Evolutionary conservation across 306 rosid species (phyloP), one percentile per base, ranked within the genome.

Genomic region (Gleditsia sinensis): DNA sequence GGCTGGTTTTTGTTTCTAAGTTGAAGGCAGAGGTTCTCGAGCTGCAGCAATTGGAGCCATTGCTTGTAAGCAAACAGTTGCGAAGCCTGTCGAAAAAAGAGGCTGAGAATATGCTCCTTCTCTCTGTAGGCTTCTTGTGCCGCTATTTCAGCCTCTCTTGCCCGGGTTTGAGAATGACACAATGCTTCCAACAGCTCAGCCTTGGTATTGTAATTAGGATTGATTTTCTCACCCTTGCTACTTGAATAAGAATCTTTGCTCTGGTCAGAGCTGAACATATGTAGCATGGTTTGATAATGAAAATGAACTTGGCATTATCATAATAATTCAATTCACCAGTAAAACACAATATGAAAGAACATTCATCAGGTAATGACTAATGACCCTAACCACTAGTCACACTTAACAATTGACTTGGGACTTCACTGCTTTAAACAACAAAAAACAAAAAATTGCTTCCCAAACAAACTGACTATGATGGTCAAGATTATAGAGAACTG

Each of bases 121-220:
- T 94, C 98, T 0, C 61, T 84, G 85, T 82, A 80, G 23, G 96
- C 96, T 84, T 81, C 71, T 58, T 91, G 83, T 3, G 96, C 98
- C 2, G 96, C 97, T 36, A 85, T 63, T 86, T 94, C 97, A 5
- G 98, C 98, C 48, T 89, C 89, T 84, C 98, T 85, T 5, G 98
- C 97, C 74, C 98, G 88, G 34, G 93, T 91, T 84, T 91, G 97
- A 71, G 98, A 94, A 75, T 91, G 92, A 63, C 94, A 85, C 28
- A 94, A 73, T 8, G 98, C 98, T 84, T 89, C 92, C 78, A 91
- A 65, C 81, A 94, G 83, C 85, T 94, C 82, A 32, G 94, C 80
- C 81, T 82, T 86, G 84, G 76, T 77, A 67, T 71, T 61, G 28
- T 76, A 72, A 42, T 67, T 80, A 5, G 85, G 48, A 39, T 77